Conservation (phyloP, 2,329 filamentous ascomycete genomes). For the Aureobasidium sp. region DNA sequence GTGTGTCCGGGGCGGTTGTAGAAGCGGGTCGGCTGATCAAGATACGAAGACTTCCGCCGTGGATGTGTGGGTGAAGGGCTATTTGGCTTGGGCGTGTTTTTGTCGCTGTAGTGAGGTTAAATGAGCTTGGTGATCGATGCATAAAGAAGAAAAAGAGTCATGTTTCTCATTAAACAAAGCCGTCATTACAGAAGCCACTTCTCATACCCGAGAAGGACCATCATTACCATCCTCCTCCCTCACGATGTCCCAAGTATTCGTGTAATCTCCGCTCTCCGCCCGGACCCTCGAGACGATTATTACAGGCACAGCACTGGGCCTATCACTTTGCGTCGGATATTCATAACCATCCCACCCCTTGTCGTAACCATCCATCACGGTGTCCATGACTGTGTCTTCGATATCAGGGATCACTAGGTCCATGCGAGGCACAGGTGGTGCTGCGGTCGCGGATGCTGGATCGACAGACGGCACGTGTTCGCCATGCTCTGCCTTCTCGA, state of each 20-base stretch:
- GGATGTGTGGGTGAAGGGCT: background rate
- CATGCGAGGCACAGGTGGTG: background rate
- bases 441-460: background rate
- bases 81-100: background rate
- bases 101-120: background rate
- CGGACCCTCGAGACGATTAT: background rate
- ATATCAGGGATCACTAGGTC: constrained; percentile 7
- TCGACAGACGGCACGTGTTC: background rate
- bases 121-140: background rate
- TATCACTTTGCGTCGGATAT: background rate
- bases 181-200: background rate
- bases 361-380: background rate
- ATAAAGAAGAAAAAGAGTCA: background rate
- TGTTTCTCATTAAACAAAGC: background rate
- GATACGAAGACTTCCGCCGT: background rate
- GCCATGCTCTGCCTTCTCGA: background rate
- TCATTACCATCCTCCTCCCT: background rate
- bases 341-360: background rate
- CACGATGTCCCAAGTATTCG: background rate
- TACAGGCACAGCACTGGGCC: background rate
- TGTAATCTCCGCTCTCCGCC: background rate
- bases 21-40: background rate
- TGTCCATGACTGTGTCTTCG: constrained; percentile 6
- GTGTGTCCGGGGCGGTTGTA: background rate
- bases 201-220: background rate